Base-by-base conservation (phyloP, 225 moss, liverwort and hornwort species). In the Lunularia cruciata region DNA sequence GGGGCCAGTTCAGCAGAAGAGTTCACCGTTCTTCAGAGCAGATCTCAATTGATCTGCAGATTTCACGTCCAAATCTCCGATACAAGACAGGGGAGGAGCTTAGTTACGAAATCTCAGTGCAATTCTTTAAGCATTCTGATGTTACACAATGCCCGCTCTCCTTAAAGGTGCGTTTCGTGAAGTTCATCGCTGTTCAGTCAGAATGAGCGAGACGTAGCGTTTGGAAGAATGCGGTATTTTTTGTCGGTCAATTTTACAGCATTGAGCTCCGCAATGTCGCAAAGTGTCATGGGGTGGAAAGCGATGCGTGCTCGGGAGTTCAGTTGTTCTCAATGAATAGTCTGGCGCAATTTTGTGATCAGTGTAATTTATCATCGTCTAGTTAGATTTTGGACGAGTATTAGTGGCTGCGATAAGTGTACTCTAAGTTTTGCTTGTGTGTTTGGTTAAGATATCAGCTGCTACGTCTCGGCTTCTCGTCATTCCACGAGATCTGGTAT, bases 401-500 rank as follows among this genome's bases (percentile, higher is more conserved):
- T 39, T 15, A 22, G 1, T 26, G 19, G 20, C 10, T 5, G 7
- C 60, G 22, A 60, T 38, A 23, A 22, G 12, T 20, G 8, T 25
- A 38, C 11, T 3, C 4, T 39, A 40, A 3, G 0, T 18, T 40
- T 25, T 7, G 22, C 20, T 3, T 25, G 23, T 40, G 3, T 10
- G 3, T 14, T 40, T 1, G 25, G 9, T 27, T 28, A 30, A 8
- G 31, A 16, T 28, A 10, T 64, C 63, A 64, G 45, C 39, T 64
- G 19, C 19, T 10, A 6, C 30, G 14, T 28, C 30, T 1, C 16
- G 45, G 28, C 45, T 46, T n/a, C 28, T 27, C 63, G 39, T 40
- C 12, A 40, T 23, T 40, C 26, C 22, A n/a, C 61, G 46, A 46
- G 45, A 64, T 64, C 71, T 54, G 40, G 31, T 52, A 39, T 38